These are phyloP conservation scores for Triticum dicoccoides DNA, from an alignment of 176 grass and related monocot genomes.

Conservation along the genomic window DNA sequence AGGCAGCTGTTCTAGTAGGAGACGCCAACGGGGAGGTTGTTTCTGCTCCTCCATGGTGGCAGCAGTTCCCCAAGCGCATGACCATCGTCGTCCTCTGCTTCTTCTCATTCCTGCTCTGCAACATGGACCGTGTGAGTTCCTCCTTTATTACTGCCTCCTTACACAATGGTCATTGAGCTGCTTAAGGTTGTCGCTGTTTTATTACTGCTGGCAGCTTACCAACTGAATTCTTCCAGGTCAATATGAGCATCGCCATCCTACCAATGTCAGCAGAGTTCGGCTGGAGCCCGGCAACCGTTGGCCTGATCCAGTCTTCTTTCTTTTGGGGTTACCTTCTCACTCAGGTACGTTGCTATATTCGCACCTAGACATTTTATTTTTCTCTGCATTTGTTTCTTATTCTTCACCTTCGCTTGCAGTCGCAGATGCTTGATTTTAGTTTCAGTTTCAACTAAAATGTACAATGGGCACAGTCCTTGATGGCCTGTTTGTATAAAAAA, in stretches of 20 bases:
- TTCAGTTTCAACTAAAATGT: too few species aligned
- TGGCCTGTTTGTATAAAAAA: not conserved
- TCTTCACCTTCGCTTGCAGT: not conserved
- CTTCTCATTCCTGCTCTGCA: slow-evolving; percentile 90
- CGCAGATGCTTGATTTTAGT: not conserved
- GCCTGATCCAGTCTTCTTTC: slow-evolving; percentile 95
- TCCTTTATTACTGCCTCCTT: not conserved
- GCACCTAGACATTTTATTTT: not conserved
- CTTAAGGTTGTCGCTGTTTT: not conserved
- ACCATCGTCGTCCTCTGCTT: slow-evolving; percentile 77
- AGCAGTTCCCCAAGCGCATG: slow-evolving; percentile 83
- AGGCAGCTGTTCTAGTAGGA: slow-evolving; percentile 44
- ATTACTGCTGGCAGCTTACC: not conserved
- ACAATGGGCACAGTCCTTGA: not conserved
- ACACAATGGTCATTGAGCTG: not conserved
- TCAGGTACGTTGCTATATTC: slow-evolving; percentile 53
- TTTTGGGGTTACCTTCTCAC: slow-evolving; percentile 99
- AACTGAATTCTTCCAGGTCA: slow-evolving; percentile 57
- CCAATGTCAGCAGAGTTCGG: slow-evolving; percentile 83
- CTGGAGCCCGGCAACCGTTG: slow-evolving; percentile 90
- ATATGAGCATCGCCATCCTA: slow-evolving; percentile 98
- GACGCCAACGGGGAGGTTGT: not conserved
- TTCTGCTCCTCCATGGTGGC: slow-evolving; percentile 56
- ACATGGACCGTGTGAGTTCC: slow-evolving; percentile 91
- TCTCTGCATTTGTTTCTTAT: not conserved